Base-by-base conservation (phyloP, 768 basidiomycete genomes). In the Tylopilus sp. region DNA sequence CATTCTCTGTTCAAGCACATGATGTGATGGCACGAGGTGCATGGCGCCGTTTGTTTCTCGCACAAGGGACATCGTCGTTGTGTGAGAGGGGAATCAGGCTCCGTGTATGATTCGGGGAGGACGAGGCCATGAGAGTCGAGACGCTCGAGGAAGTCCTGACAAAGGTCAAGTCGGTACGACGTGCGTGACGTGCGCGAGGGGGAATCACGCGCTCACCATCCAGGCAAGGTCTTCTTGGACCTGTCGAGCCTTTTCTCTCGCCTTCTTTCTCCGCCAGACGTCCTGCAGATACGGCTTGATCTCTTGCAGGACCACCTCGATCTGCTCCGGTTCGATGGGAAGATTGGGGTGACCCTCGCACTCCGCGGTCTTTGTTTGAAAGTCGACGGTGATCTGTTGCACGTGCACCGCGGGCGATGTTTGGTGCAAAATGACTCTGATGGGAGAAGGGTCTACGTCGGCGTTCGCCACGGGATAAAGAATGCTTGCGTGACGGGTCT, bases 1-100 rank as follows among this genome's bases (percentile, higher is more conserved):
- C 63, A 65, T 8, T 48, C 51, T 8, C 15, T 41, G 36, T 58
- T 59, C 49, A 54, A 41, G 42, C 62, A 64, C 48, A 63, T 30
- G 59, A 55, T 35, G 5, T 18, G 11, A 4, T 36, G 21, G 28
- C 62, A 63, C 0, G 47, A 46, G 2, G 18, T 50, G 44, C 63
- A 65, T 2, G 31, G 31, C 4, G 31, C 31, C 13, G 31, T 31
- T 31, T 31, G 31, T 5, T 12, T 31, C 31, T 31, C 31, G 31
- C 31, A 31, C 13, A 31, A 15, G 12, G 31, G 31, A 31, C 31
- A 31, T 13, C 13, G 31, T 31, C 31, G 31, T 31, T 31, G 31
- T 12, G 5, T 31, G 31, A 31, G 31, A 12, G 31, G 31, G 12
- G 31, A 31, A 31, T 31, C 31, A 6, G 31, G 31, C 15, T 31